Conservation (phyloP, 768 basidiomycete genomes). For the Tricholoma matsutake region DNA sequence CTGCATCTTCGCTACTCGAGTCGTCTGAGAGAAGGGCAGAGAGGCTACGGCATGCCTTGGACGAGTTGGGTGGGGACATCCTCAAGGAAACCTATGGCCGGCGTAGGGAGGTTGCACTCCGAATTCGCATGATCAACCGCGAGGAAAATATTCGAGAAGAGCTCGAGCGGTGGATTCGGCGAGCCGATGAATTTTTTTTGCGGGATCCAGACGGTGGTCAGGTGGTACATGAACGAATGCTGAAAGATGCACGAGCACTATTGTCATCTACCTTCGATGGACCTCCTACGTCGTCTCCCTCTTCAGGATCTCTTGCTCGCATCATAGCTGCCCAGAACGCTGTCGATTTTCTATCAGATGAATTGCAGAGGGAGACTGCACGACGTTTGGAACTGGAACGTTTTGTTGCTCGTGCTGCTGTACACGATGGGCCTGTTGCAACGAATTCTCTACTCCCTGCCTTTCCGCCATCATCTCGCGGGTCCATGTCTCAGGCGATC, state of each 20-base stretch:
- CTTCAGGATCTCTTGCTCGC: slow-evolving; percentile 51
- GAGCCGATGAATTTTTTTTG: slow-evolving; percentile 41
- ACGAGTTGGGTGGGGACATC: slow-evolving; percentile 69
- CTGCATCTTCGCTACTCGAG: slow-evolving; percentile 41
- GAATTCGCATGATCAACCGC: slow-evolving; percentile 59
- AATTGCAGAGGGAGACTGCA: slow-evolving; percentile 55
- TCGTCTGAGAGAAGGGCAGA: slow-evolving; percentile 41
- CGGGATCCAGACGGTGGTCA: slow-evolving; percentile 20
- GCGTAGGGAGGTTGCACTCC: slow-evolving; percentile 62
- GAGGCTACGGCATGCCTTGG: slow-evolving; percentile 57
- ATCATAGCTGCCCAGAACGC: slow-evolving; percentile 47
- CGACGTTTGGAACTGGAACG: slow-evolving; percentile 45
- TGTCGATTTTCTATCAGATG: slow-evolving; percentile 49
- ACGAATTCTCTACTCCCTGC: not conserved
- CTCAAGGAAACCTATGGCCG: slow-evolving; percentile 71
- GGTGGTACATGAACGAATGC: slow-evolving; percentile 13
- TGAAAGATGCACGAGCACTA: slow-evolving; percentile 20
- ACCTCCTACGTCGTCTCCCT: slow-evolving; percentile 9
- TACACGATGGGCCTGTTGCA: not conserved
- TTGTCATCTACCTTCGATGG: slow-evolving; percentile 24
- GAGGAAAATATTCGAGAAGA: slow-evolving; percentile 60
- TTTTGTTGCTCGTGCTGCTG: slow-evolving; percentile 15
- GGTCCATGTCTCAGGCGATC: not conserved
- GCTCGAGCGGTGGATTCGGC: slow-evolving; percentile 54
- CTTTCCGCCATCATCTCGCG: not conserved